phyloP scores from a whole-genome alignment of 1,284 basidiomycete species.

The Apiotrichum brassicae region DNA sequence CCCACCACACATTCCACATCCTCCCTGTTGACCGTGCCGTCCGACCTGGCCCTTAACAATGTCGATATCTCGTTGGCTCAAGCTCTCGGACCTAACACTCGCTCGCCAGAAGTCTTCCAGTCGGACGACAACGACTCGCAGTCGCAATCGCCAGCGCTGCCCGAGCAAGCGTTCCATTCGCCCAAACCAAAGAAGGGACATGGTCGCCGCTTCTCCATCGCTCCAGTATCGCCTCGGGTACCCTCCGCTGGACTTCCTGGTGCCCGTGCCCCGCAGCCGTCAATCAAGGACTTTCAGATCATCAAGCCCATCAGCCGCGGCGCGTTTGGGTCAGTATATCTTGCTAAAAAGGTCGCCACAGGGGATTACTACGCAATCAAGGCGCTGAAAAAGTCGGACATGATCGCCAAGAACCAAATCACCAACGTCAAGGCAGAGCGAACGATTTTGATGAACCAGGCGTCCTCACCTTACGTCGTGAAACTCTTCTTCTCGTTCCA shows the following conservation, averaged over 20 bases:
- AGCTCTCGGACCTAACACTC: too few relatives aligned
- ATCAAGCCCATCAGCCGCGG: conserved; percentile 99
- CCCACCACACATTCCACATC: too few relatives aligned
- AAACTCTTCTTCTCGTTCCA: conserved; percentile 99
- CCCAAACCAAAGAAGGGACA: conserved; percentile 1
- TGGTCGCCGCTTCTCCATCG: conserved; percentile 7
- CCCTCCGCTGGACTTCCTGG: conserved; percentile 64
- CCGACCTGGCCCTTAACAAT: too few relatives aligned
- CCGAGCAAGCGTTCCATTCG: background rate
- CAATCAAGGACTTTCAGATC: conserved; percentile 98
- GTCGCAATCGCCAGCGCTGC: background rate
- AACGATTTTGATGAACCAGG: conserved; percentile 99
- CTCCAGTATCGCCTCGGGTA: conserved; percentile 80
- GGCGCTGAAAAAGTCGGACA: conserved; percentile 97
- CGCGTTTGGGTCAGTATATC: conserved; percentile 95
- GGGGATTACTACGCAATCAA: conserved; percentile 99
- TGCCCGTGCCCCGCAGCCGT: conserved; percentile 73
- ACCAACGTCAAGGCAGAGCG: conserved; percentile 99
- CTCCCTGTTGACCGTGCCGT: too few relatives aligned
- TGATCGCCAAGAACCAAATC: conserved; percentile 99
- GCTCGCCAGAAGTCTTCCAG: too few relatives aligned
- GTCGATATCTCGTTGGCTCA: too few relatives aligned
- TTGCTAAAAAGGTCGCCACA: conserved; percentile 95
- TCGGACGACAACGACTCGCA: too few relatives aligned
- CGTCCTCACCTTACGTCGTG: conserved; percentile 98